Evolutionary conservation across 306 rosid genomes (phyloP), one percentile per base, ranked within the genome.

Genomic region (Betula pendula): DNA sequence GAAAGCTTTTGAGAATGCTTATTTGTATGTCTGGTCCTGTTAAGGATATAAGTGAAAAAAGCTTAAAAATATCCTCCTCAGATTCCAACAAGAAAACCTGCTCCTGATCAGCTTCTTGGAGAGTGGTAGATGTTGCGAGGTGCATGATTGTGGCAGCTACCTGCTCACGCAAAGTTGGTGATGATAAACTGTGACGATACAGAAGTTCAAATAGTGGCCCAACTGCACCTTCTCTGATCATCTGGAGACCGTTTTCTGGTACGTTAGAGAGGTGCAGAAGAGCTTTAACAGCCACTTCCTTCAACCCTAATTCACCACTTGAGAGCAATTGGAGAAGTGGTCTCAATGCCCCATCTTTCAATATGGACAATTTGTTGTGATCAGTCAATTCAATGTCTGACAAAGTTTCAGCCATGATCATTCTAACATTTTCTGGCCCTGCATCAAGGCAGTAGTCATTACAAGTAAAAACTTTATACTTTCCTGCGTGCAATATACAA

Each of bases 291-390:
- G 84, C 85, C 72, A 77, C 84, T 82, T 81, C 78, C 83, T 84
- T 79, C 78, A 70, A 75, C 82, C 83, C 87, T 56, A 82, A 29
- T 22, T 86, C 83, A 75, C 75, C 70, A n/a, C 83, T 68, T 40
- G 81, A 75, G 75, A 90, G 90, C 77, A 90, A 76, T 51, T 81
- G 85, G 77, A 90, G 83, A 77, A 90, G 89, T 31, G 88, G 89
- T 25, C 31, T 76, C 77, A 90, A 70, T 19, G 83, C 92, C 55
- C 90, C 92, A 62, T 83, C 85, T 79, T 77, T 77, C 48, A 83
- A 79, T 60, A 88, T 29, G 43, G 79, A 83, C 66, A 86, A 53
- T 79, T 88, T 86, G 76, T 85, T 79, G 75, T 86, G 90, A 60
- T 88, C 89, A 0, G 89, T 88, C 75, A 86, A 77, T 53, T 83